Base-by-base conservation (phyloP, 257 asterid species). In the Primulina eburnea region DNA sequence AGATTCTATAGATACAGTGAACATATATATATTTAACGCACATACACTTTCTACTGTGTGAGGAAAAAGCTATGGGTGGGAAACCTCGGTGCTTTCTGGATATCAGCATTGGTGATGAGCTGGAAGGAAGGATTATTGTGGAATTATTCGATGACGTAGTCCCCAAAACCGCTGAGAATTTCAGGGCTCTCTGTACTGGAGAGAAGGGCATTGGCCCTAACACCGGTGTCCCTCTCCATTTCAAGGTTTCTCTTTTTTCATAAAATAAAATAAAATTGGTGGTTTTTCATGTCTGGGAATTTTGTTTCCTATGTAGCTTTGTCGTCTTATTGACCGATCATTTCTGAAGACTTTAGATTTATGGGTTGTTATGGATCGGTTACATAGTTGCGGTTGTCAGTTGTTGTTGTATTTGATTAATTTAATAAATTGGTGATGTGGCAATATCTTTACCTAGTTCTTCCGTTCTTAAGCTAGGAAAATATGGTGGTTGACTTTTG, bases 181-280 rank as follows among this genome's bases (percentile, higher is more conserved):
- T 93, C 84, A 82, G 98, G 79, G 97, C 98, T 56, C 94, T 93
- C 35, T 90, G 98, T 65, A 93, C 96, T 29, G 98, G 98, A 62
- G 98, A 93, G 88, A 93, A 90, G 71, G 98, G 98, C 81, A 79
- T 82, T 81, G 98, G 92, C 0, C 92, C 94, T 1, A 78, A 78
- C 73, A 84, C 96, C 62, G 94, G 87, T 3, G 96, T 85, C 26
- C 95, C 95, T 77, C 92, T 93, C 69, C 98, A 93, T 85, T 90
- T 40, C 85, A 93, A 93, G 98, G 98, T 88, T 35, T 40, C 21
- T 37, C 14, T 24, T 8, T 4, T 66, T 9, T 21, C 24, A 21
- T 21, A 21, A 21, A 16, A 47, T 18, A 67, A 37, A 61, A 20
- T 71, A 68, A 28, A 28, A 28, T 28, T 28, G 29, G 1, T 34